These are phyloP conservation scores for Peronospora belbahrii DNA, from an alignment of 352 stramenopile species.

Conservation along the genomic window DNA sequence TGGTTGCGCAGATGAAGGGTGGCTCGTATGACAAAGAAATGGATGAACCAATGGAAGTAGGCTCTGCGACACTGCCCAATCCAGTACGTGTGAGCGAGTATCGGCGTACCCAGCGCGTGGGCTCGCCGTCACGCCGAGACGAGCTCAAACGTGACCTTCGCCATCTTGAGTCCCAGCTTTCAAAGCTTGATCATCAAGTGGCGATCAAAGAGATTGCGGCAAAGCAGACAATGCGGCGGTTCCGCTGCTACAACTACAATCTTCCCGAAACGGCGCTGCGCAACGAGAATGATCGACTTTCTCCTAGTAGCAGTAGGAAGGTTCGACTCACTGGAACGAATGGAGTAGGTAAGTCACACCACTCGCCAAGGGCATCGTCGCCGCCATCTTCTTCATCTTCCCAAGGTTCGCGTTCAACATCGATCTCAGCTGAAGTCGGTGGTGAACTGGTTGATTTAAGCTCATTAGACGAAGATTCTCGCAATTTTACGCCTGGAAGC, in stretches of 20 bases:
- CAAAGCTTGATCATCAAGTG: conserved; percentile 59
- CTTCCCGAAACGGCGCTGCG: conserved; percentile 45
- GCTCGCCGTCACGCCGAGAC: conserved; percentile 38
- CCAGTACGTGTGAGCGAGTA: conserved; percentile 21
- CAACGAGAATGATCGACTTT: conserved; percentile 41
- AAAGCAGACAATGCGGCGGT: conserved; percentile 49
- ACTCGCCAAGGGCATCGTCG: conserved; percentile 31
- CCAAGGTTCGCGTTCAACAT: conserved; percentile 22
- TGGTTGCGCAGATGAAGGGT: conserved; percentile 54
- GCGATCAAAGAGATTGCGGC: conserved; percentile 50
- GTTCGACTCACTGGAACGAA: conserved; percentile 13
- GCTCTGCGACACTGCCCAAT: conserved; percentile 27
- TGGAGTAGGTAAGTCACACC: conserved; percentile 11
- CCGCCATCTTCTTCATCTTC: conserved; percentile 31
- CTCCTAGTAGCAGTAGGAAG: conserved; percentile 29
- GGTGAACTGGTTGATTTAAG: conserved; percentile 16
- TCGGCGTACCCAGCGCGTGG: conserved; percentile 14
- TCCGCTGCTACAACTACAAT: conserved; percentile 83
- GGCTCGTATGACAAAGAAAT: conserved; percentile 28
- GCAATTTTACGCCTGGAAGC: conserved; percentile 52
- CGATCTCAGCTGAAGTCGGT: conserved; percentile 16
- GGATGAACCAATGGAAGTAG: conserved; percentile 21
- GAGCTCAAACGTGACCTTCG: conserved; percentile 46
- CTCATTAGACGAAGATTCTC: conserved; percentile 16
- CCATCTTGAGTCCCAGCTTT: conserved; percentile 49